Percentiles rank a stretch among this genome's conserved stretches.
These are phyloP conservation scores for Eutypella sp. DNA, from an alignment of 2,329 filamentous ascomycete species.

Conservation along the genomic window DNA sequence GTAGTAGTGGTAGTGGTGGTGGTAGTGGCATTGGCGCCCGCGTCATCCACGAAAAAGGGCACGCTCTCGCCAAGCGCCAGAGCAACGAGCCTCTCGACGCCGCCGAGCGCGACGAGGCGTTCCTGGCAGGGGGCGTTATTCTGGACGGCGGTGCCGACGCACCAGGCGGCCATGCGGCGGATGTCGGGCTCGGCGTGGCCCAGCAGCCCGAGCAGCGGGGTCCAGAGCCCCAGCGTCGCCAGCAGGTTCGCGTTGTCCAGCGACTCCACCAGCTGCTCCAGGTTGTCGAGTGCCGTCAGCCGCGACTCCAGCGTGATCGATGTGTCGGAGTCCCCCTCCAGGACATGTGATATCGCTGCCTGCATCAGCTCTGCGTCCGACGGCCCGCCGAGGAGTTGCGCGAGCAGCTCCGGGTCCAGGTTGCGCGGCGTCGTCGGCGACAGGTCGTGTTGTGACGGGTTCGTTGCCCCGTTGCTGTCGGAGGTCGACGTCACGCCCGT, in stretches of 20 bases:
- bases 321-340: slow-evolving; percentile 54
- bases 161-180: slow-evolving; percentile 87
- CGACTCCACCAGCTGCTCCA: slow-evolving; percentile 85
- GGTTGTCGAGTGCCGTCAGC: slow-evolving; percentile 85
- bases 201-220: slow-evolving; percentile 68
- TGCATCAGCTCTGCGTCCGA: slow-evolving; percentile 92
- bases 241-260: slow-evolving; percentile 98
- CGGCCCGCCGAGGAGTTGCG: slow-evolving; percentile 73
- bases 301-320: slow-evolving; percentile 68
- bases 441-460: slow-evolving; percentile 21
- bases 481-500: background rate
- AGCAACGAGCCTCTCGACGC: slow-evolving; percentile 63
- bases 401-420: slow-evolving; percentile 65
- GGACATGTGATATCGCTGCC: slow-evolving; percentile 73
- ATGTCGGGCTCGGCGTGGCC: slow-evolving; percentile 65
- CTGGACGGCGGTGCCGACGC: slow-evolving; percentile 88
- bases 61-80: slow-evolving; percentile 41
- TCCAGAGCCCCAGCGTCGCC: slow-evolving; percentile 73
- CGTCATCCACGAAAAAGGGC: slow-evolving; percentile 5
- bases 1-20: too few relatives aligned
- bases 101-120: slow-evolving; percentile 57
- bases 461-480: slow-evolving; percentile 11
- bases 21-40: background rate
- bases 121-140: slow-evolving; percentile 89
- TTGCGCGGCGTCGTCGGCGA: slow-evolving; percentile 24